Evolutionary conservation across 768 basidiomycete species (phyloP).

Genomic region (Wakefieldia striispora): DNA sequence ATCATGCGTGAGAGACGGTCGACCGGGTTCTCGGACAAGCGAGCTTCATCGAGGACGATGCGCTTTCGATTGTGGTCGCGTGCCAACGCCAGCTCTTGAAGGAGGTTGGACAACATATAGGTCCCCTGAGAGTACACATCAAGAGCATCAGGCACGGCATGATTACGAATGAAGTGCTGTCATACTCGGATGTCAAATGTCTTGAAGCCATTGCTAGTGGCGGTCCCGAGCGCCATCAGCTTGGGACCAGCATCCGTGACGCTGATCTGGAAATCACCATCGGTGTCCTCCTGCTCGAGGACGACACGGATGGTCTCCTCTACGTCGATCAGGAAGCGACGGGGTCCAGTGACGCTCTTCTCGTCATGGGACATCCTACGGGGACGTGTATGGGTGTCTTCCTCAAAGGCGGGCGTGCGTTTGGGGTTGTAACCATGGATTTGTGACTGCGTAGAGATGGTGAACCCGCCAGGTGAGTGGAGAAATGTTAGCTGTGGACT

Average conservation of each 20-base stretch:
- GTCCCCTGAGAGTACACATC: slow-evolving; percentile 61
- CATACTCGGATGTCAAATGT: slow-evolving; percentile 90
- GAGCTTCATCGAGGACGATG: slow-evolving; percentile 98
- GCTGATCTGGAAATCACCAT: slow-evolving; percentile 95
- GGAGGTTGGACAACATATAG: slow-evolving; percentile 98
- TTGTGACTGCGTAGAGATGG: slow-evolving; percentile 49
- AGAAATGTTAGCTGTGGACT: slow-evolving; percentile 22
- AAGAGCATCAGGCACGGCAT: slow-evolving; percentile 5
- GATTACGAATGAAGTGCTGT: slow-evolving; percentile 3
- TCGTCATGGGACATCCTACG: slow-evolving; percentile 93
- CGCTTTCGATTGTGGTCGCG: slow-evolving; percentile 93
- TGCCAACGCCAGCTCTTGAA: slow-evolving; percentile 98
- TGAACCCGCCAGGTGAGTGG: slow-evolving; percentile 17
- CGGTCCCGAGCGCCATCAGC: slow-evolving; percentile 92
- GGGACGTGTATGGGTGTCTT: slow-evolving; percentile 69
- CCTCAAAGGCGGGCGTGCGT: slow-evolving; percentile 67
- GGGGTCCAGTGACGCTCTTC: slow-evolving; percentile 72
- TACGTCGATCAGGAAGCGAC: slow-evolving; percentile 94
- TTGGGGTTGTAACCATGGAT: slow-evolving; percentile 72
- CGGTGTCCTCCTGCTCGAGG: slow-evolving; percentile 97
- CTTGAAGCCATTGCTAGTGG: slow-evolving; percentile 97
- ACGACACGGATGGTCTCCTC: slow-evolving; percentile 97
- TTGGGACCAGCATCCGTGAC: slow-evolving; percentile 97
- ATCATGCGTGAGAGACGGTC: slow-evolving; percentile 97
- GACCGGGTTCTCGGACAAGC: slow-evolving; percentile 95